phyloP scores from a whole-genome alignment of 1,284 basidiomycete species.

The Chiua sp. region DNA sequence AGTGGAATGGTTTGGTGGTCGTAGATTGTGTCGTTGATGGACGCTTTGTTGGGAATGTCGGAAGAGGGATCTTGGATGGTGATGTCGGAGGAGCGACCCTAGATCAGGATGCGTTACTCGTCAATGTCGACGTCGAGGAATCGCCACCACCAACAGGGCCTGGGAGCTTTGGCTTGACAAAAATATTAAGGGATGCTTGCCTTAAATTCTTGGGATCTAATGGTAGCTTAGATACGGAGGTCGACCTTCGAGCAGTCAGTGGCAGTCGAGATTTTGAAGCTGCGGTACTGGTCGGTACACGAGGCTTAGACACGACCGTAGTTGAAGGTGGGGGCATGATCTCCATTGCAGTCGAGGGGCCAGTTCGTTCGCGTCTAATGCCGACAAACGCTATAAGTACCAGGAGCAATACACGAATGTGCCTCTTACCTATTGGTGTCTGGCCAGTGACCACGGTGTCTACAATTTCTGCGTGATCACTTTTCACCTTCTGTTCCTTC shows the following conservation, averaged over 20 bases:
- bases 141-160: not conserved
- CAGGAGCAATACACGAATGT: not conserved
- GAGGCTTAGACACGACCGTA: slow-evolving; percentile 4
- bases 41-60: slow-evolving; percentile 22
- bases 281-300: not conserved
- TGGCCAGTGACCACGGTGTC: not conserved
- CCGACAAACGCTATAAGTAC: slow-evolving; percentile 9
- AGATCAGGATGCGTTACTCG: not conserved
- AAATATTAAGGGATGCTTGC: slow-evolving; percentile 32
- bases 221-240: slow-evolving; percentile 15
- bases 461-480: not conserved
- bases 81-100: slow-evolving; percentile 12
- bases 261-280: slow-evolving; percentile 12
- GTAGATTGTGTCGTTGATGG: slow-evolving; percentile 7
- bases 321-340: slow-evolving; percentile 2
- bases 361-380: not conserved
- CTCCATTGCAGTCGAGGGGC: not conserved
- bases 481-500: slow-evolving; percentile 21
- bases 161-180: slow-evolving; percentile 25
- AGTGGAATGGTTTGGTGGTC: slow-evolving; percentile 2
- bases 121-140: slow-evolving; percentile 4
- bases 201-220: slow-evolving; percentile 25
- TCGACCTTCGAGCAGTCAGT: not conserved
- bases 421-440: slow-evolving; percentile 8
- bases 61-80: slow-evolving; percentile 37